Conservation (phyloP, 495 filamentous ascomycete genomes). For the Glonium stellatum region DNA sequence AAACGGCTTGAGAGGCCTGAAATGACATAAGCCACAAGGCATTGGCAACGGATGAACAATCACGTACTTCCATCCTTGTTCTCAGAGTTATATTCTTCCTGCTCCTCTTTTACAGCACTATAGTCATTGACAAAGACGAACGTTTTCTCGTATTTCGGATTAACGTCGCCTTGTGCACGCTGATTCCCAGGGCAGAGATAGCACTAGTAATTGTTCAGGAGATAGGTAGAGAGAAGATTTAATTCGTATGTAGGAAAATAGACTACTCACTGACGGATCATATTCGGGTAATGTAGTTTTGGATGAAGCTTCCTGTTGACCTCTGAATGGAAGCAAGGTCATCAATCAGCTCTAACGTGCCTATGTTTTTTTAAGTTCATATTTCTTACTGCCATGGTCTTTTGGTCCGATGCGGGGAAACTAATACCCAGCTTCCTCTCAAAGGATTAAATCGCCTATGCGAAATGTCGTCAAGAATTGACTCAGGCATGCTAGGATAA, state of each 20-base stretch:
- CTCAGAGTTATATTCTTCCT: conserved; percentile 59
- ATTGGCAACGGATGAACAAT: neutral
- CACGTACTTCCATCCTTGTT: conserved; percentile 44
- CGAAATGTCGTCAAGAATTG: conserved; percentile 91
- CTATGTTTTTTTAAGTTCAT: neutral
- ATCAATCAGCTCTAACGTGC: neutral
- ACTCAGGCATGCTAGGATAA: conserved; percentile 46
- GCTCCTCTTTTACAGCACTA: conserved; percentile 90
- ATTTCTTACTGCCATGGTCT: conserved; percentile 90
- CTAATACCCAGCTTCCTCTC: conserved; percentile 80
- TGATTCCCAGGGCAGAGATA: conserved; percentile 95
- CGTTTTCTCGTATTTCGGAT: conserved; percentile 78
- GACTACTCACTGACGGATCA: conserved; percentile 56
- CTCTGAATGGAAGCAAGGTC: conserved; percentile 45
- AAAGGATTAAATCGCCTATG: conserved; percentile 92
- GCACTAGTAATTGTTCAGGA: conserved; percentile 45
- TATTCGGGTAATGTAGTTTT: conserved; percentile 71
- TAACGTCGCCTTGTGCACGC: conserved; percentile 81
- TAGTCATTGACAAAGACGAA: conserved; percentile 98
- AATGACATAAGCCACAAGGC: neutral
- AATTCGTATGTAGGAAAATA: neutral
- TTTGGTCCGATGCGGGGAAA: conserved; percentile 93
- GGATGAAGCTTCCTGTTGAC: conserved; percentile 78
- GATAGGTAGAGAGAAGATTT: neutral
- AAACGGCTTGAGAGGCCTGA: conserved; percentile 68